These are phyloP conservation scores for Casaregolazyma lundiana DNA, from an alignment of 1,139 yeast genomes.

Conservation along the genomic window DNA sequence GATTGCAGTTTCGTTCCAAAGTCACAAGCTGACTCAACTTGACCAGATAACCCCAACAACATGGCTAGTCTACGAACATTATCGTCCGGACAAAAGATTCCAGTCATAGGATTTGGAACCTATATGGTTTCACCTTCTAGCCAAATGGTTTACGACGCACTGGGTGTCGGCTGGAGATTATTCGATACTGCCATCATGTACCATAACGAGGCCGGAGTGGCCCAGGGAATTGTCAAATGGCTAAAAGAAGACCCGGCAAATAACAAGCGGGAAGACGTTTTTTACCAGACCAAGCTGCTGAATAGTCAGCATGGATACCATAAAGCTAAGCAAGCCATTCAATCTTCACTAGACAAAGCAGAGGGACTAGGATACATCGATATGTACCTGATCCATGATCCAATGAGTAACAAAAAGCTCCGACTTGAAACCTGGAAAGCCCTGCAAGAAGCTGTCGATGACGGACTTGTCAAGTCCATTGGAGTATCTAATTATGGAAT, in stretches of 20 bases:
- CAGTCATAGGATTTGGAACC: constrained; percentile 40
- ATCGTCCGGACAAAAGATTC: constrained; percentile 26
- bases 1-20: background rate
- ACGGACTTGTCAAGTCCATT: constrained; percentile 35
- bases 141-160: constrained; percentile 36
- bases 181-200: constrained; percentile 19
- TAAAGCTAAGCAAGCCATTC: constrained; percentile 51
- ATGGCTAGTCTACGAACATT: constrained; percentile 5
- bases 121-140: constrained; percentile 28
- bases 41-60: background rate
- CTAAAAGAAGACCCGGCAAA: constrained; percentile 48
- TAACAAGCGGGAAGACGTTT: constrained; percentile 56
- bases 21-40: background rate
- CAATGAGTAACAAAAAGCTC: constrained; percentile 28
- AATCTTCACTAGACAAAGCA: constrained; percentile 44
- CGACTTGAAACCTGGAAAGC: constrained; percentile 43
- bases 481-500: constrained; percentile 46
- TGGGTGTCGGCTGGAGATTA: constrained; percentile 45
- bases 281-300: constrained; percentile 68
- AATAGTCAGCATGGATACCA: constrained; percentile 54
- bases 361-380: constrained; percentile 52
- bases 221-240: constrained; percentile 48
- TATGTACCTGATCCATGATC: constrained; percentile 39
- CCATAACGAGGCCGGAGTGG: constrained; percentile 50
- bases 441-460: constrained; percentile 38